Evolutionary conservation across 176 grass and related monocot species (phyloP), one percentile per base, ranked within the genome.

Genomic region (Otatea glauca): DNA sequence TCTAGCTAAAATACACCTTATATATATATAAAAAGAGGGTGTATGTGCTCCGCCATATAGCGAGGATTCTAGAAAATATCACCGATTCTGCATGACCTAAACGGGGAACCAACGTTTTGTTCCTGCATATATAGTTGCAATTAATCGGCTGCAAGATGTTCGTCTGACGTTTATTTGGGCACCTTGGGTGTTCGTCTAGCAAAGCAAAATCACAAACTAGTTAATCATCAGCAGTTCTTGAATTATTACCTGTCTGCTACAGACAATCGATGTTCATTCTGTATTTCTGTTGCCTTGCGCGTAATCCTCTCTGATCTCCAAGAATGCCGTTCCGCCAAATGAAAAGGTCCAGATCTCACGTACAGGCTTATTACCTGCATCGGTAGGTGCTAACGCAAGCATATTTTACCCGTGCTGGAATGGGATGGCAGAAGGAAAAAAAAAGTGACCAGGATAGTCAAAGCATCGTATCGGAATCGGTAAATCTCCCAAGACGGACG

Each of bases 321-420:
- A 10, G 56, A 60, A 1, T 4, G 10, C 1, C 5, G 9, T 24
- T 62, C 5, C 24, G 14, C 9, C 2, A 6, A 6, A 1, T 25
- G 4, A 15, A 15, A 14, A 29, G 5, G 5, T 29, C 60, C 25
- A 15, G 14, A 63, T 63, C 60, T 14, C 25, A 14, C 12, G 12
- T 3, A 29, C 60, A 29, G 60, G 60, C 60, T 29, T 29, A 29
- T 29, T 29, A 29, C 24, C 1, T 41, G 39, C 6, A 0, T 13
- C 9, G 9, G 37, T 43, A 0, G 9, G 37, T 43, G 0, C 15
- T 1, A 41, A 17, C 9, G 37, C 32, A 35, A 2, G 32, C 73
- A 75, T 39, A 39, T 75, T 39, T 58, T 75, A 21, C 73, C 15
- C 32, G 51, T 59, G 51, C 73, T 15, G 73, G 10, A 41, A 59